Evolutionary conservation across 495 filamentous ascomycete genomes (phyloP).

Genomic region (Hypoxylon fragiforme): DNA sequence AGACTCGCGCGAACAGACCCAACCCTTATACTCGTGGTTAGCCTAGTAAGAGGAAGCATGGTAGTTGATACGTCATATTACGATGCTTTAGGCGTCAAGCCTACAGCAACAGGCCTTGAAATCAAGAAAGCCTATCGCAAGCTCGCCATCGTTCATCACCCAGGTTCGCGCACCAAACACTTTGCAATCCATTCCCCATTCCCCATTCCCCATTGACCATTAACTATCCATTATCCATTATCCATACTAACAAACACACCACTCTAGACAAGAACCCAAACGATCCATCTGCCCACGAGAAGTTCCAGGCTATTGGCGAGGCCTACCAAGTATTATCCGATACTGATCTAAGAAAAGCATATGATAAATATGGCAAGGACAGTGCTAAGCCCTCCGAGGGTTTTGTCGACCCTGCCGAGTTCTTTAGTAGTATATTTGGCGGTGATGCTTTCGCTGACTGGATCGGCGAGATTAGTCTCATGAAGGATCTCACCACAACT

Average conservation of each 20-base stretch:
- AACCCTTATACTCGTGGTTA: not conserved
- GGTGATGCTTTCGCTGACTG: conserved; percentile 92
- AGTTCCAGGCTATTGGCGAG: conserved; percentile 95
- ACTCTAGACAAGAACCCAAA: conserved; percentile 93
- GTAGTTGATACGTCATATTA: conserved; percentile 88
- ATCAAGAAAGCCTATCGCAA: conserved; percentile 99
- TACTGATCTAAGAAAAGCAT: conserved; percentile 79
- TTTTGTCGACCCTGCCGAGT: conserved; percentile 96
- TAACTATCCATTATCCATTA: not conserved
- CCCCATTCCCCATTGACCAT: too few species aligned
- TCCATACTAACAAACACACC: not conserved
- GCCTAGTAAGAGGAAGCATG: conserved; percentile 53
- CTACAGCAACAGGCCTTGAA: conserved; percentile 88
- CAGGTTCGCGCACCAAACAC: conserved; percentile 43
- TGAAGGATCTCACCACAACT: conserved; percentile 86
- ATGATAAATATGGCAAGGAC: conserved; percentile 97
- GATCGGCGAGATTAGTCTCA: conserved; percentile 88
- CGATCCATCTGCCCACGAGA: conserved; percentile 89
- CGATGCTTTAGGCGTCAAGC: conserved; percentile 84
- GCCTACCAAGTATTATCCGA: conserved; percentile 97
- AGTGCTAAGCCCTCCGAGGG: conserved; percentile 82
- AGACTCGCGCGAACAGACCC: conserved; percentile 3
- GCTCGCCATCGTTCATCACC: conserved; percentile 77
- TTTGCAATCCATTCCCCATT: too few species aligned
- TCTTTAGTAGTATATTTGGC: conserved; percentile 98